phyloP scores from a whole-genome alignment of 495 filamentous ascomycete genomes.

The Annulohypoxylon nitens region DNA sequence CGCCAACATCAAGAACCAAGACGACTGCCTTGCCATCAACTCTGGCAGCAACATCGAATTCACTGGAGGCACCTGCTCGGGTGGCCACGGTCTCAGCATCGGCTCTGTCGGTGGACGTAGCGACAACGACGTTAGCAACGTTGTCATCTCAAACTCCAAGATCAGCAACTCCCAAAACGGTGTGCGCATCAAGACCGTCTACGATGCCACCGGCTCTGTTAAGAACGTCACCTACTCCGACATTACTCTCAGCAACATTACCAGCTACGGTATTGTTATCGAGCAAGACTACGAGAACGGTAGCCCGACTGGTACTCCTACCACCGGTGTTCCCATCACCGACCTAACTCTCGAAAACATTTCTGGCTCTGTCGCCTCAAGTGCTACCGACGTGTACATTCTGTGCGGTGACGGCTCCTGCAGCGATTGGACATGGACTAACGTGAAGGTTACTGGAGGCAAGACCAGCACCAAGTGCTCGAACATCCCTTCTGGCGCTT shows the following conservation, averaged over 20 bases:
- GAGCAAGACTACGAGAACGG: slow-evolving; percentile 79
- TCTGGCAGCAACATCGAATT: slow-evolving; percentile 70
- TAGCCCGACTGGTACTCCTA: slow-evolving; percentile 70
- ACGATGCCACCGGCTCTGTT: slow-evolving; percentile 68
- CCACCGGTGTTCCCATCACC: slow-evolving; percentile 72
- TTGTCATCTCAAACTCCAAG: slow-evolving; percentile 63
- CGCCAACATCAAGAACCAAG: slow-evolving; percentile 71
- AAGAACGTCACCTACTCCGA: slow-evolving; percentile 69
- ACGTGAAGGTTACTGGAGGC: slow-evolving; percentile 61
- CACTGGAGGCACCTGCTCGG: slow-evolving; percentile 65
- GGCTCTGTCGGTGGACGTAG: slow-evolving; percentile 75
- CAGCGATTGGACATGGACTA: slow-evolving; percentile 63
- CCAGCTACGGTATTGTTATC: slow-evolving; percentile 74
- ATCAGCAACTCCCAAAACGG: slow-evolving; percentile 68
- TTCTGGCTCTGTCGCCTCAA: slow-evolving; percentile 61
- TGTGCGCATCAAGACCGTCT: slow-evolving; percentile 75
- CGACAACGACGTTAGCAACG: slow-evolving; percentile 70
- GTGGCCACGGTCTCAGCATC: slow-evolving; percentile 77
- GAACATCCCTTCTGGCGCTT: slow-evolving; percentile 55
- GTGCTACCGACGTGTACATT: slow-evolving; percentile 64
- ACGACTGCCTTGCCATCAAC: slow-evolving; percentile 75
- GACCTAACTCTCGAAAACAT: slow-evolving; percentile 66
- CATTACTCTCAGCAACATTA: slow-evolving; percentile 69
- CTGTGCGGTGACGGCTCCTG: slow-evolving; percentile 63
- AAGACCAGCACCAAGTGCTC: slow-evolving; percentile 55